phyloP scores from a whole-genome alignment of 2,329 filamentous ascomycete genomes.

The Fusarium sublunatum region DNA sequence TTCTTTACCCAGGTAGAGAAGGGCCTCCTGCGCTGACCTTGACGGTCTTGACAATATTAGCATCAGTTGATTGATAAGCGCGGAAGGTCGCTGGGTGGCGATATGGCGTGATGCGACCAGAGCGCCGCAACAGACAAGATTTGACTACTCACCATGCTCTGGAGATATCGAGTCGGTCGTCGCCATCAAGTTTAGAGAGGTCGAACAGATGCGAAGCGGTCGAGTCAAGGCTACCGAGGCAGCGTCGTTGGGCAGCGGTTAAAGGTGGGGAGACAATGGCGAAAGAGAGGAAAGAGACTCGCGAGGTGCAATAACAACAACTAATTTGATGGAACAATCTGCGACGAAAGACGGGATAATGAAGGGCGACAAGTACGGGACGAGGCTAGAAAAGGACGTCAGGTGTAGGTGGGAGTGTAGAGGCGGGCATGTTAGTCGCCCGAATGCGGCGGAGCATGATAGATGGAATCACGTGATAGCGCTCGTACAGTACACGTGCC shows the following conservation, averaged over 20 bases:
- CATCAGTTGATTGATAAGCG: constrained; percentile 15
- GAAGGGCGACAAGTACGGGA: constrained; percentile 37
- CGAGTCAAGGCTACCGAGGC: constrained; percentile 21
- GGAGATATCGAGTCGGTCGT: constrained; percentile 44
- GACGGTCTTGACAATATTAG: constrained; percentile 69
- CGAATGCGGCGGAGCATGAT: constrained; percentile 41
- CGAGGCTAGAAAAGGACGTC: constrained; percentile 36
- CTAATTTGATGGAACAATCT: constrained; percentile 12
- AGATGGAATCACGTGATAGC: constrained; percentile 35
- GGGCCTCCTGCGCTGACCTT: constrained; percentile 77
- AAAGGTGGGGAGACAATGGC: constrained; percentile 37
- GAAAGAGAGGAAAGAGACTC: constrained; percentile 12
- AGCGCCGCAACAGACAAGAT: neutral
- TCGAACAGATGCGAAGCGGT: constrained; percentile 19
- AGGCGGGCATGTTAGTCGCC: constrained; percentile 26
- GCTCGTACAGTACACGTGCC: constrained; percentile 1
- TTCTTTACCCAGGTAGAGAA: constrained; percentile 97
- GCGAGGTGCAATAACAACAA: constrained; percentile 12
- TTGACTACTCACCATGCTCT: constrained; percentile 39
- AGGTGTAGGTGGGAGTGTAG: constrained; percentile 28
- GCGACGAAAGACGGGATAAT: constrained; percentile 20
- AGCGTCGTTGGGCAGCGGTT: constrained; percentile 36
- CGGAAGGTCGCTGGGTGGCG: constrained; percentile 15
- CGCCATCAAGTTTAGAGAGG: constrained; percentile 39
- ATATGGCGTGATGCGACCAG: constrained; percentile 6